These are phyloP conservation scores for Ensete glaucum DNA, from an alignment of 176 grass and related monocot genomes.

Conservation along the genomic window DNA sequence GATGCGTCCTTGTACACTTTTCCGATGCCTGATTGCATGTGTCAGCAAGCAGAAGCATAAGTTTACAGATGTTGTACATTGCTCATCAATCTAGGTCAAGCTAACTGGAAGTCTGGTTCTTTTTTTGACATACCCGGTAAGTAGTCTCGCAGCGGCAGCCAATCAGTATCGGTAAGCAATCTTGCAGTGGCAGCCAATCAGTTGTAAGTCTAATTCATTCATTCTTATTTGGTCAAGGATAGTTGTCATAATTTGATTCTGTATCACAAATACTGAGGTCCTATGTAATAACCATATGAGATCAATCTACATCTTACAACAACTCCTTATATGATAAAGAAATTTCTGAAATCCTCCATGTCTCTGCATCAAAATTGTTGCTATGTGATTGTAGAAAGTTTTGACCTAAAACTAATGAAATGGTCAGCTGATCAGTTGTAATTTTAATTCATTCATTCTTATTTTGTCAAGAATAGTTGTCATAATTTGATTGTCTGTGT, in stretches of 20 bases:
- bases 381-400: no score
- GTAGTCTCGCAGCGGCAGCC: not conserved
- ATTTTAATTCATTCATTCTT: not conserved
- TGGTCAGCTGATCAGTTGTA: not conserved
- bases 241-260: not conserved
- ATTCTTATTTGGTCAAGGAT: not conserved
- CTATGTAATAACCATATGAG: not conserved
- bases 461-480: not conserved
- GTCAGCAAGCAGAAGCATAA: constrained; percentile 39
- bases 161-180: not conserved
- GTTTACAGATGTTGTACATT: not conserved
- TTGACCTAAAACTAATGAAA: no score
- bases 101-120: not conserved
- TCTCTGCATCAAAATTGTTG: no score
- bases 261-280: not conserved
- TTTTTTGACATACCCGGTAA: not conserved
- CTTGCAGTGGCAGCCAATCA: not conserved
- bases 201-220: not conserved
- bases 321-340: no score
- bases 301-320: not conserved
- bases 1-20: constrained; percentile 58
- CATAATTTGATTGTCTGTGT: not conserved
- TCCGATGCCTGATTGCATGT: constrained; percentile 92
- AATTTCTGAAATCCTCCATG: no score
- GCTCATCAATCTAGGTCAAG: not conserved